Conservation (phyloP, 108 stramenopile species). For the Skeletonema marinoi region DNA sequence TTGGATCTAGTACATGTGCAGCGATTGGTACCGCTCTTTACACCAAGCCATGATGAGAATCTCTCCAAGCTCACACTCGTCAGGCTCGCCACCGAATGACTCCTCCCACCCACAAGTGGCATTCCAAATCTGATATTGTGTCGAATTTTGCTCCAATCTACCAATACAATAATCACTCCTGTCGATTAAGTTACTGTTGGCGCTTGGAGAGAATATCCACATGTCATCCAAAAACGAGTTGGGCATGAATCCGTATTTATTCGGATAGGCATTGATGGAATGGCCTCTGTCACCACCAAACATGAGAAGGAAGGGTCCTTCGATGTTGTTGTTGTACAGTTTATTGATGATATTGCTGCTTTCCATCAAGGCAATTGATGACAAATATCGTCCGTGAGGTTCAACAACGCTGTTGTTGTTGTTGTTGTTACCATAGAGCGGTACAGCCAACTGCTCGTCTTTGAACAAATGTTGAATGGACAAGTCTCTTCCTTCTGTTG, state of each 20-base stretch:
- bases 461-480: constrained; percentile 22
- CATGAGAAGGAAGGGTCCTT: constrained; percentile 13
- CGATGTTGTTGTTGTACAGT: background rate
- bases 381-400: constrained; percentile 23
- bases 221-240: constrained; percentile 41
- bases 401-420: background rate
- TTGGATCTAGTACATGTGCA: constrained; percentile 13
- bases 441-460: constrained; percentile 17
- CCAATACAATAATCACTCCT: constrained; percentile 15
- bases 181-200: background rate
- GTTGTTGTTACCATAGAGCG: background rate
- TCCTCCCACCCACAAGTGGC: constrained; percentile 21
- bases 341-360: constrained; percentile 13
- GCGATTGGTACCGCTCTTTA: constrained; percentile 30
- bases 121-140: constrained; percentile 13
- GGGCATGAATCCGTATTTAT: constrained; percentile 23
- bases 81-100: background rate
- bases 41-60: constrained; percentile 27
- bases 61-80: constrained; percentile 11
- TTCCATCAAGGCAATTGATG: constrained; percentile 15
- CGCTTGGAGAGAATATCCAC: constrained; percentile 30
- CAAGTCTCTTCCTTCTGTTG: constrained; percentile 12
- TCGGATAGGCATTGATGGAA: constrained; percentile 17
- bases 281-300: constrained; percentile 39
- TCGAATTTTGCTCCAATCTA: constrained; percentile 13